A percentile compares a stretch with the other conserved stretches of the same genome.
phyloP scores from a whole-genome alignment of 257 asterid genomes.

The Verbascum thapsus region DNA sequence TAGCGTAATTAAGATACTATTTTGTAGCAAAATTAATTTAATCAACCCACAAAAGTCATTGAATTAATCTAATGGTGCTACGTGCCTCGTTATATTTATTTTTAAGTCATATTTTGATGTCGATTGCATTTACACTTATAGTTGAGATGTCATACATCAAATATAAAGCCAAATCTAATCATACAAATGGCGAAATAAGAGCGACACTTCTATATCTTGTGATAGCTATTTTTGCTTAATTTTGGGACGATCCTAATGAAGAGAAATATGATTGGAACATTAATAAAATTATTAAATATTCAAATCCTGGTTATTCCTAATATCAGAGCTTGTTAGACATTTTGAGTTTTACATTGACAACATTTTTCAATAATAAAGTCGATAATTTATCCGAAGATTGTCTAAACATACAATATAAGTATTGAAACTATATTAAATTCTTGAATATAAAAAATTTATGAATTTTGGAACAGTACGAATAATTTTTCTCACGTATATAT shows the following conservation, averaged over 20 bases:
- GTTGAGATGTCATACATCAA: conserved; percentile 31
- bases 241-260: background rate
- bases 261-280: background rate
- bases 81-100: background rate
- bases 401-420: too few species aligned
- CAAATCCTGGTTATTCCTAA: too few species aligned
- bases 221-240: background rate
- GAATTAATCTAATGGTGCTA: background rate
- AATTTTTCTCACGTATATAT: too few species aligned
- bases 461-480: too few species aligned
- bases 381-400: too few species aligned
- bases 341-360: too few species aligned
- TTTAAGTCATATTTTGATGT: background rate
- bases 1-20: background rate
- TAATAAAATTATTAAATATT: too few species aligned
- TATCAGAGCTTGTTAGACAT: too few species aligned
- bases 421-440: too few species aligned
- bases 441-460: too few species aligned
- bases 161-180: background rate
- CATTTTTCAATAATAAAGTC: too few species aligned
- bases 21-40: background rate
- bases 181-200: conserved; percentile 3
- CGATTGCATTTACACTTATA: conserved; percentile 19
- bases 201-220: background rate
- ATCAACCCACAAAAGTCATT: background rate